A percentile compares a stretch with the other conserved stretches of the same genome.
These are phyloP conservation scores for Oleoguttula mirabilis DNA, from an alignment of 495 filamentous ascomycete species.

Conservation along the genomic window DNA sequence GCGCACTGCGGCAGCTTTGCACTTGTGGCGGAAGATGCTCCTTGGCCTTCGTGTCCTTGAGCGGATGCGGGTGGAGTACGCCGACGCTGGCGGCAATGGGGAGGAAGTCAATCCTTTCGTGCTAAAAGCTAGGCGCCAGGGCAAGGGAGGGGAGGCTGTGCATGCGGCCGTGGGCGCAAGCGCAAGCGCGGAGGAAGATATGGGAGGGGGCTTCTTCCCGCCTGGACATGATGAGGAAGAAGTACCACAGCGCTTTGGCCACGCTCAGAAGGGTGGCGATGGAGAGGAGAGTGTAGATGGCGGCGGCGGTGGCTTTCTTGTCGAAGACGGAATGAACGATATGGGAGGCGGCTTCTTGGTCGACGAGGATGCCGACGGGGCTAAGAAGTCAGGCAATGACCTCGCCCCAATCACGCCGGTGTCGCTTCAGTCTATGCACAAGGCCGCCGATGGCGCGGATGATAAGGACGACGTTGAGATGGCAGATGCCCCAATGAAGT, in stretches of 20 bases:
- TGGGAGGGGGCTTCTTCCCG: constrained; percentile 20
- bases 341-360: constrained; percentile 6
- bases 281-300: constrained; percentile 3
- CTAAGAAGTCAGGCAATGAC: not conserved
- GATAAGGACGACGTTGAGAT: constrained; percentile 9
- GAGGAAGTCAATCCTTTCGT: constrained; percentile 38
- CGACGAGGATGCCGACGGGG: constrained; percentile 8
- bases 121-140: constrained; percentile 7
- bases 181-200: constrained; percentile 6
- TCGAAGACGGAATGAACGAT: constrained; percentile 8
- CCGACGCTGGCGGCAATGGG: constrained; percentile 19
- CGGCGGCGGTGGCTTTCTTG: constrained; percentile 14
- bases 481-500: not conserved
- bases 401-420: constrained; percentile 21
- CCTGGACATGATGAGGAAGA: constrained; percentile 18
- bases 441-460: constrained; percentile 3
- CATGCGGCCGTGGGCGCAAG: not conserved
- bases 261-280: not conserved
- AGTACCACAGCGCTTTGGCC: constrained; percentile 2
- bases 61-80: constrained; percentile 66
- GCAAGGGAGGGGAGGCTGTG: not conserved
- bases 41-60: constrained; percentile 74
- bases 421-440: constrained; percentile 25
- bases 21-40: constrained; percentile 75
- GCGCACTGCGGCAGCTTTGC: constrained; percentile 58